Evolutionary conservation across 306 rosid species (phyloP), one percentile per base, ranked within the genome.

Genomic region (Trifolium pratense): DNA sequence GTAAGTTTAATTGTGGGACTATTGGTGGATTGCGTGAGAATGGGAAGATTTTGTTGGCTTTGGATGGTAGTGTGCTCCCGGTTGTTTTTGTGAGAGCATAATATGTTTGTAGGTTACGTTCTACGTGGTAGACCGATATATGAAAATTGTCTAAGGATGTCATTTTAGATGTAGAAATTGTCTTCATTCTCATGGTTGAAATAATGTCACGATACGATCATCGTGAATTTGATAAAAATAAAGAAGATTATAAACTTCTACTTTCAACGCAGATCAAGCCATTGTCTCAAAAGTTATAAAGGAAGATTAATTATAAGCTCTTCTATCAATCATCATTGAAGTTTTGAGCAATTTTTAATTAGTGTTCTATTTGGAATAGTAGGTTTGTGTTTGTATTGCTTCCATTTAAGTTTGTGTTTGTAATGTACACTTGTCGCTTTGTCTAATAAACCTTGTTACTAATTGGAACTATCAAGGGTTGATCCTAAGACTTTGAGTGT

Each of bases 41-140:
- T 81, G 87, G 77, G 6, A 75, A 79, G 70, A 81, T 85, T 61
- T 57, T 89, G n/a, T 13, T 59, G 73, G 91, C 89, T 20, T 87
- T 89, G 83, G 89, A 87, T 71, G 75, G 76, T n/a, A 23, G 14
- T 52, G 26, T 40, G 12, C 81, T 69, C 39, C 75, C 75, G 5
- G 36, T 77, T 63, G 61, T 46, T 5, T 77, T 77, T 36, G 70
- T 68, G 45, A 77, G 10, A 55, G 70, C 57, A 32, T 36, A 20
- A 60, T 60, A 2, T 29, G 58, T 10, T 40, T 29, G 11, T 25
- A 58, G 20, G 12, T 18, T 1, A 56, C 2, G 36, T 8, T 52
- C 55, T n/a, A 53, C 26, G 11, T 14, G 2, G 9, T 53, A 3
- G 3, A 53, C 15, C 14, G 2, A 20, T 53, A 53, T 0, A 9